phyloP scores from a whole-genome alignment of 148 eudicot genomes.

The Talinum fruticosum region DNA sequence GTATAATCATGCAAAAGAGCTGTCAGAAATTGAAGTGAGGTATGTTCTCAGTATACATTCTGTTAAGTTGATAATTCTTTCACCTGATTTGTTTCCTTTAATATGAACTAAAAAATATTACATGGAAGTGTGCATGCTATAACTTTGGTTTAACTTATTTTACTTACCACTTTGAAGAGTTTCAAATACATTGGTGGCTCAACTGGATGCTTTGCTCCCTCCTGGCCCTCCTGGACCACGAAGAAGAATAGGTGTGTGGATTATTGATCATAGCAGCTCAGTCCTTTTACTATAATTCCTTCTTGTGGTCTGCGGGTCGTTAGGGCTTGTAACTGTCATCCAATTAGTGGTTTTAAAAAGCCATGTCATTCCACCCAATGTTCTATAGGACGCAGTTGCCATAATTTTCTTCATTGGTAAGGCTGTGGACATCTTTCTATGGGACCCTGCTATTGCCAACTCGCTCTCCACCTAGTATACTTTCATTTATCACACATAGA shows the following conservation, averaged over 20 bases:
- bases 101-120: conserved; percentile 9
- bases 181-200: conserved; percentile 48
- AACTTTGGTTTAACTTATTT: conserved; percentile 15
- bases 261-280: conserved; percentile 1
- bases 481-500: background rate
- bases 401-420: no score
- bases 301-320: background rate
- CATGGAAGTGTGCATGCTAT: background rate
- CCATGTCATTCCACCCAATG: background rate
- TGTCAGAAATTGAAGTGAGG: conserved; percentile 78
- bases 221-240: conserved; percentile 71
- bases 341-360: background rate
- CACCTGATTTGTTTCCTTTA: background rate
- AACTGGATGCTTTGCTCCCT: conserved; percentile 65
- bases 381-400: background rate
- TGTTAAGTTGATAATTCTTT: background rate
- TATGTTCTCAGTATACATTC: conserved; percentile 21
- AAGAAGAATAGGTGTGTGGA: conserved; percentile 63
- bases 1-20: conserved; percentile 75
- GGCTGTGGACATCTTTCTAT: background rate
- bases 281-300: background rate
- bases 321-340: background rate
- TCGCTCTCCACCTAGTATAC: background rate
- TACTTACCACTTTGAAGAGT: conserved; percentile 41
- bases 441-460: background rate